These are phyloP conservation scores for Auxenochlorella protothecoides DNA, from an alignment of 139 green algal species.

Conservation along the genomic window DNA sequence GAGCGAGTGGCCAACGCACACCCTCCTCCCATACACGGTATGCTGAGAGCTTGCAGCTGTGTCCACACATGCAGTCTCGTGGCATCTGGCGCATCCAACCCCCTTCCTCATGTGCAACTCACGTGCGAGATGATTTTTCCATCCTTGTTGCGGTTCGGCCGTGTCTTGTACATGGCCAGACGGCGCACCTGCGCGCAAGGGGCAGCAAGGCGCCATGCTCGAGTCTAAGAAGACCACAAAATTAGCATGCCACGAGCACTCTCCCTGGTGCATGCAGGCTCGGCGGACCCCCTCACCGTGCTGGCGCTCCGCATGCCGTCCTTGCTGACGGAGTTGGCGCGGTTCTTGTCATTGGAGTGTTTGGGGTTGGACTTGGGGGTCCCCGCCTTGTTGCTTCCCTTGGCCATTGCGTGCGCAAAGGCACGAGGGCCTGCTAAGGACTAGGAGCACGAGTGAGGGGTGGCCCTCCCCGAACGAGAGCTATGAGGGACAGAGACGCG, in stretches of 20 bases:
- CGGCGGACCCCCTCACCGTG: constrained; percentile 44
- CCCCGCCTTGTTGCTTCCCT: constrained; percentile 7
- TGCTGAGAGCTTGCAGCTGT: background rate
- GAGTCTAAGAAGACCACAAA: too few relatives aligned
- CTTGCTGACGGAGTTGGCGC: constrained; percentile 46
- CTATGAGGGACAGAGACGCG: too few relatives aligned
- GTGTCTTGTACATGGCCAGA: constrained; percentile 94
- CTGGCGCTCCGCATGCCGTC: constrained; percentile 50
- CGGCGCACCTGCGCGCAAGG: constrained; percentile 57
- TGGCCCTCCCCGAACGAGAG: too few relatives aligned
- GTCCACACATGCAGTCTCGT: too few relatives aligned
- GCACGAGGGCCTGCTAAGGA: too few relatives aligned
- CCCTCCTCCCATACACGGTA: background rate
- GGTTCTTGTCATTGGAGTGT: constrained; percentile 59
- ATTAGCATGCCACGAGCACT: too few relatives aligned
- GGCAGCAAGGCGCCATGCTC: background rate
- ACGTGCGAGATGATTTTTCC: constrained; percentile 76
- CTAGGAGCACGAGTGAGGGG: too few relatives aligned
- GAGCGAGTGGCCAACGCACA: background rate
- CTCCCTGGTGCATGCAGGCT: too few relatives aligned
- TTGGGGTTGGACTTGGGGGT: constrained; percentile 57
- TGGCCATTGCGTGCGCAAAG: too few relatives aligned
- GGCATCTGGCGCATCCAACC: too few relatives aligned
- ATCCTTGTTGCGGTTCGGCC: constrained; percentile 75
- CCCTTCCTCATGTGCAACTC: too few relatives aligned